Base-by-base conservation (phyloP, 257 asterid genomes). In the Ehretia macrophylla region DNA sequence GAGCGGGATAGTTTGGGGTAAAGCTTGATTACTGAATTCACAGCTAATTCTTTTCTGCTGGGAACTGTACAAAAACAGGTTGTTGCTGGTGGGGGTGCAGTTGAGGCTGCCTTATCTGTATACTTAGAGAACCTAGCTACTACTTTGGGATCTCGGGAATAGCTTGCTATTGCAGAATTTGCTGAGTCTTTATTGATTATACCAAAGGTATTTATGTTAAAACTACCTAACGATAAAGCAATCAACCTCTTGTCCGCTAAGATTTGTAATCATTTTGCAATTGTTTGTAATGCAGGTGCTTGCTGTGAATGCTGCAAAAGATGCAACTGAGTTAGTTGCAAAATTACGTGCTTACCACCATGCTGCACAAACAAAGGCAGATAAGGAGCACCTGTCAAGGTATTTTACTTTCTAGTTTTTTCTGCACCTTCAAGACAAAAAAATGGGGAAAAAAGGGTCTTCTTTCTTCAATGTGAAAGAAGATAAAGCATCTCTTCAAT, bases 81-180 rank as follows among this genome's bases (percentile, higher is more conserved):
- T 16, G 97, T 88, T 63, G 97, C 98, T 66, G 98, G 97, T 27
- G 98, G 98, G 59, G 97, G 98, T 27, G 98, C 98, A 12, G 97
- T 82, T 73, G 98, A 92, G 77, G 95, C 96, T 56, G 95, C 97
- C 69, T 73, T 88, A 42, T 92, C 90, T 40, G 97, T 88, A 18
- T 88, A 92, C 72, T 85, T 91, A 75, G 95, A 86, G 82, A 84
- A 85, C 62, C 71, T 85, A 64, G 98, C 96, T 23, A 88, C 97
- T 53, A 92, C 99, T 32, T 78, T 92, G 67, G 99, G 99, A 62
- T 86, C 97, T 62, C 79, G 99, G 74, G 97, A 92, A 82, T 97
- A 88, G 72, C 83, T 88, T 55, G 99, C 99, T 32, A 92, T 92
- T 68, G 99, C 97, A 51, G 97, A 88, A 58, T 92, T 88, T 69